phyloP scores from a whole-genome alignment of 2,329 filamentous ascomycete genomes.

The Pseudogymnoascus sp. region DNA sequence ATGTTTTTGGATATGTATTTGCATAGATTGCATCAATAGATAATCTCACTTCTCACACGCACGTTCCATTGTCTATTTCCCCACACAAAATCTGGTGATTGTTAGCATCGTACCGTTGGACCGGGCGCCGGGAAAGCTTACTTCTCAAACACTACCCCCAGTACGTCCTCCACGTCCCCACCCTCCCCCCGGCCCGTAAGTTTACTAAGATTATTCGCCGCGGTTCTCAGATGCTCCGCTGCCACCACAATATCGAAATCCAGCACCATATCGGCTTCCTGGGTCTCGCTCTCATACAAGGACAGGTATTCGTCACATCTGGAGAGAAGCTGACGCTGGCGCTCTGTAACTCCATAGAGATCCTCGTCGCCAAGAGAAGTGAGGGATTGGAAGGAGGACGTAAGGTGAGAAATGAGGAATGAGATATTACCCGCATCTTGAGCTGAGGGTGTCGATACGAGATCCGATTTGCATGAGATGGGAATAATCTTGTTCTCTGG shows the following conservation, averaged over 20 bases:
- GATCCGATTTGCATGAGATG: conserved; percentile 58
- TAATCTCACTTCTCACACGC: background rate
- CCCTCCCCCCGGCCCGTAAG: conserved; percentile 81
- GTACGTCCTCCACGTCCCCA: conserved; percentile 88
- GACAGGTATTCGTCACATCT: conserved; percentile 65
- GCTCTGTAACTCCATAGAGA: conserved; percentile 80
- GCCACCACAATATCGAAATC: conserved; percentile 81
- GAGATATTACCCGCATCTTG: conserved; percentile 59
- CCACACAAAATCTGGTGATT: background rate
- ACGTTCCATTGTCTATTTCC: background rate
- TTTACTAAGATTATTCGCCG: conserved; percentile 69
- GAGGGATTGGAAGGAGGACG: conserved; percentile 60
- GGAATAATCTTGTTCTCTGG: conserved; percentile 20
- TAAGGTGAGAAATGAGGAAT: conserved; percentile 57
- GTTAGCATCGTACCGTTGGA: background rate
- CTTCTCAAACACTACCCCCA: conserved; percentile 98
- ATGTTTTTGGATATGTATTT: conserved; percentile 1
- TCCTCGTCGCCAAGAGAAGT: conserved; percentile 72
- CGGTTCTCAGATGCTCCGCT: conserved; percentile 78
- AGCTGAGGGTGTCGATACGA: conserved; percentile 7
- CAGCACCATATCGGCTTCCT: conserved; percentile 22
- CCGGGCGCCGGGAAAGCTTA: conserved; percentile 28
- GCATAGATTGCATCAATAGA: conserved; percentile 9
- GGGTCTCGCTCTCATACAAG: conserved; percentile 59
- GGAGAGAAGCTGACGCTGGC: conserved; percentile 73